Evolutionary conservation across 768 basidiomycete genomes (phyloP).

Genomic region (Lactarius vividus): DNA sequence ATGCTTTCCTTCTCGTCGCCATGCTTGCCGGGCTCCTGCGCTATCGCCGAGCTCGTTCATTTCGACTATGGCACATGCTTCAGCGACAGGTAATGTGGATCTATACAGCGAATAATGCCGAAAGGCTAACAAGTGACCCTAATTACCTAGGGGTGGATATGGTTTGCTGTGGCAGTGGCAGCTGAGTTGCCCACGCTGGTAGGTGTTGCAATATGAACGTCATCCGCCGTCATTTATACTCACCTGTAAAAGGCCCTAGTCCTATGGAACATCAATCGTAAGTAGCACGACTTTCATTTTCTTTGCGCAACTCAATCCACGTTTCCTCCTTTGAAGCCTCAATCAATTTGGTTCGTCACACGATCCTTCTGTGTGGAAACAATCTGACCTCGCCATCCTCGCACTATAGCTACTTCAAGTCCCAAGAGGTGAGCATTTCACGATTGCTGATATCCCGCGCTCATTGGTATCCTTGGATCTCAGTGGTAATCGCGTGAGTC

Average conservation of each 20-base stretch:
- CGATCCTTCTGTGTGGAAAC: background rate
- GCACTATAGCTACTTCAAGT: constrained; percentile 7
- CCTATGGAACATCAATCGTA: constrained; percentile 8
- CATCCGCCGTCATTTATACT: background rate
- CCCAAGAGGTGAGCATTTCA: constrained; percentile 14
- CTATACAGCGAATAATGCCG: too few species aligned
- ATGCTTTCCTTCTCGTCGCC: constrained; percentile 8
- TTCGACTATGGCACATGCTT: constrained; percentile 13
- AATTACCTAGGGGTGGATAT: constrained; percentile 15
- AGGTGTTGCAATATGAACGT: background rate
- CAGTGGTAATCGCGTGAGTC: constrained; percentile 22
- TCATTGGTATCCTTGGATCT: background rate
- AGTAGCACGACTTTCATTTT: background rate
- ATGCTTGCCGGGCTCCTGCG: constrained; percentile 15
- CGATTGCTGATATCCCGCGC: background rate
- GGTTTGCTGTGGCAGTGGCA: constrained; percentile 16
- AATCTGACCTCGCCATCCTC: background rate
- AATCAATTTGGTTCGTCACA: constrained; percentile 6
- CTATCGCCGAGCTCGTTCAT: constrained; percentile 1
- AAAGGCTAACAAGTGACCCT: background rate
- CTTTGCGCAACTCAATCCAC: background rate
- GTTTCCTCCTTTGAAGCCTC: background rate
- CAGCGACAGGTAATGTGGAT: constrained; percentile 5
- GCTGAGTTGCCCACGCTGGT: constrained; percentile 21
- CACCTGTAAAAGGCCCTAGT: background rate